phyloP scores from a whole-genome alignment of 129 eudicot species.

The Saposhnikovia divaricata region DNA sequence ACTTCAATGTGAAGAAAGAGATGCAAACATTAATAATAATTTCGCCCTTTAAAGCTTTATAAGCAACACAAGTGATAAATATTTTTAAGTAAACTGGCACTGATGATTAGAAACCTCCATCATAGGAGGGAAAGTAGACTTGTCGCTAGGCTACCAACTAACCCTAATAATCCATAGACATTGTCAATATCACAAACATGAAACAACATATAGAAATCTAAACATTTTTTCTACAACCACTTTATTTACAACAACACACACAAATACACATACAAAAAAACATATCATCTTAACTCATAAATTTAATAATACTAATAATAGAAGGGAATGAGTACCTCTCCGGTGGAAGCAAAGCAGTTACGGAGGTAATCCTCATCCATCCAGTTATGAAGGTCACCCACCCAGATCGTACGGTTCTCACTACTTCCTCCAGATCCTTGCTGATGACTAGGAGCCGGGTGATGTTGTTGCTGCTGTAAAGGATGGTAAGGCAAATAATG shows the following conservation, averaged over 20 bases:
- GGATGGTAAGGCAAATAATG: slow-evolving; percentile 72
- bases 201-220: not conserved
- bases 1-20: not conserved
- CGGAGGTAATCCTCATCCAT: slow-evolving; percentile 93
- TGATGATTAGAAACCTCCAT: too few relatives aligned
- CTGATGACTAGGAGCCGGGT: slow-evolving; percentile 23
- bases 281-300: too few relatives aligned
- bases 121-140: too few relatives aligned
- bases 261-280: not conserved
- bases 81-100: too few relatives aligned
- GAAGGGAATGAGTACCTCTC: slow-evolving; percentile 36
- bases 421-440: slow-evolving; percentile 34
- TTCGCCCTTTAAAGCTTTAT: not conserved
- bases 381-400: slow-evolving; percentile 83
- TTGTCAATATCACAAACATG: not conserved
- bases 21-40: not conserved
- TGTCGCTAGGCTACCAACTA: too few relatives aligned
- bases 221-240: too few relatives aligned
- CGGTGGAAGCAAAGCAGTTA: slow-evolving; percentile 72
- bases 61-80: not conserved
- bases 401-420: slow-evolving; percentile 86
- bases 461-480: slow-evolving; percentile 29
- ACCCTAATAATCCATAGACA: not conserved
- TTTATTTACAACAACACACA: too few relatives aligned
- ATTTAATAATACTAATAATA: not conserved